Conservation (phyloP, 495 filamentous ascomycete species). For the Aspergillus kassunensis region DNA sequence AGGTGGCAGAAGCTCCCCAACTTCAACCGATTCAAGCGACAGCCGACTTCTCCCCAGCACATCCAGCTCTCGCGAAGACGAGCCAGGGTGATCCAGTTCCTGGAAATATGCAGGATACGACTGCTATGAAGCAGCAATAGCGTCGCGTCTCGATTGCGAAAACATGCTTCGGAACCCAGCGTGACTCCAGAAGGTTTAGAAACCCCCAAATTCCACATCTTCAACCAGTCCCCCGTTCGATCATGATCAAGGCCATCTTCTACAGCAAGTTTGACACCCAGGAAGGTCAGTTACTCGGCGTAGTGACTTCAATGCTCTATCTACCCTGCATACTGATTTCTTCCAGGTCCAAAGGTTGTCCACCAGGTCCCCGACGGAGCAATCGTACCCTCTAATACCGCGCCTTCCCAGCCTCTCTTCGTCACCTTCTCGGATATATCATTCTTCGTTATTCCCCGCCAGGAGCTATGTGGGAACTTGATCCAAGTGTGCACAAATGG, state of each 20-base stretch:
- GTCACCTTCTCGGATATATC: slow-evolving; percentile 79
- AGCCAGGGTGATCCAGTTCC: not conserved
- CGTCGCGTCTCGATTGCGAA: not conserved
- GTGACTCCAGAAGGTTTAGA: not conserved
- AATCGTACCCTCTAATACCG: slow-evolving; percentile 58
- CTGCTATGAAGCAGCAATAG: not conserved
- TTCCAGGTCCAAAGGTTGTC: slow-evolving; percentile 66
- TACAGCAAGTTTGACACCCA: slow-evolving; percentile 88
- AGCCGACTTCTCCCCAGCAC: not conserved
- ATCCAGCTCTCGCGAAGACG: not conserved
- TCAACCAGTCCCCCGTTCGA: slow-evolving; percentile 16
- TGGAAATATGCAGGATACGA: not conserved
- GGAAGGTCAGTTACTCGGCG: slow-evolving; percentile 55
- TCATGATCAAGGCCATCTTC: slow-evolving; percentile 89
- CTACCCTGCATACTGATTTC: not conserved
- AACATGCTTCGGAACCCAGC: not conserved
- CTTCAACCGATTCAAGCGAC: too few relatives aligned
- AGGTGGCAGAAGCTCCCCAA: slow-evolving; percentile 6
- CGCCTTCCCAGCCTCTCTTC: slow-evolving; percentile 57
- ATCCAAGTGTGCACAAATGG: slow-evolving; percentile 74
- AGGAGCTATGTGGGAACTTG: slow-evolving; percentile 80
- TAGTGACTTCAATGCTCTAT: not conserved
- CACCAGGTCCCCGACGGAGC: slow-evolving; percentile 60
- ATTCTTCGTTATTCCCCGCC: slow-evolving; percentile 87
- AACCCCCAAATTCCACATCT: not conserved